Evolutionary conservation across 176 grass and related monocot species (phyloP).

Genomic region (Elaeis guineensis): DNA sequence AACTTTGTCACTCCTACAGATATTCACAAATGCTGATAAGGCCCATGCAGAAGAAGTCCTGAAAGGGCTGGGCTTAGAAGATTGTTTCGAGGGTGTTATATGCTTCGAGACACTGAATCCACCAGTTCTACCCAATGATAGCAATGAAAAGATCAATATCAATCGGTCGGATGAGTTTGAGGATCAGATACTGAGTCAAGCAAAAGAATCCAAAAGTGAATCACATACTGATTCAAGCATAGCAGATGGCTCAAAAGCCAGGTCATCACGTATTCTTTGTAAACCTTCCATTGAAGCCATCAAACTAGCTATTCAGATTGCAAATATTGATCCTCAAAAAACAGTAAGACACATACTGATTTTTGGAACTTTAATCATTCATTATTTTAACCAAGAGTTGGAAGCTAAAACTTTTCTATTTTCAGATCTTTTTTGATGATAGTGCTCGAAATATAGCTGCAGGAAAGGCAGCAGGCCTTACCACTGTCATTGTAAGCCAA

Average conservation of each 20-base stretch:
- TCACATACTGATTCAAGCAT: conserved; percentile 1
- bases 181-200: conserved; percentile 2
- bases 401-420: not conserved
- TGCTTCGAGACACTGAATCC: conserved; percentile 75
- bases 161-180: not conserved
- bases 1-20: conserved; percentile 9
- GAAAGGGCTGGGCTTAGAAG: conserved; percentile 37
- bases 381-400: too few species aligned
- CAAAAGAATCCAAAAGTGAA: conserved; percentile 2
- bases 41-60: conserved; percentile 40
- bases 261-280: conserved; percentile 36
- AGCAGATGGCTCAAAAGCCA: too few species aligned
- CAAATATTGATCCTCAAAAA: conserved; percentile 41
- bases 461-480: conserved; percentile 49
- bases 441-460: conserved; percentile 55
- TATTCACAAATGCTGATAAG: conserved; percentile 67
- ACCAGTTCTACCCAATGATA: not conserved
- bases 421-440: conserved; percentile 65
- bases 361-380: too few species aligned
- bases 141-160: not conserved
- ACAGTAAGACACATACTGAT: conserved; percentile 23
- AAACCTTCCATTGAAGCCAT: conserved; percentile 64
- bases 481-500: conserved; percentile 61
- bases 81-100: conserved; percentile 57
- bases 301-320: conserved; percentile 37